These are phyloP conservation scores for Rhododendron henanense DNA, from an alignment of 148 eudicot genomes.

Conservation along the genomic window DNA sequence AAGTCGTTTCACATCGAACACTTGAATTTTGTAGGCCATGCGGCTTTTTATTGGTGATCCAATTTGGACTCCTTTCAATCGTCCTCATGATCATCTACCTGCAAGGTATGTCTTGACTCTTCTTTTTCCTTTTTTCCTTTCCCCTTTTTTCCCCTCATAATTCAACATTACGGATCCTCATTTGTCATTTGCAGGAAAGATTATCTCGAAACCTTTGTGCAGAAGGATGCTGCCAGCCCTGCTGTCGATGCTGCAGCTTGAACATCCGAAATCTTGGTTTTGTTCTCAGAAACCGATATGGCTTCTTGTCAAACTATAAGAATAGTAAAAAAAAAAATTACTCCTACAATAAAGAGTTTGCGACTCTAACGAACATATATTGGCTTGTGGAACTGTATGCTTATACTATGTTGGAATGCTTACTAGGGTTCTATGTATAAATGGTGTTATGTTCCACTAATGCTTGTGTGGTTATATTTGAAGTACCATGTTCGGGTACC, in stretches of 20 bases:
- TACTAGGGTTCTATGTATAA: background rate
- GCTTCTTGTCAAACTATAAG: background rate
- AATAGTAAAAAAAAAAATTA: background rate
- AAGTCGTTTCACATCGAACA: background rate
- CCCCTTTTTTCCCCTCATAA: background rate
- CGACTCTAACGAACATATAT: background rate
- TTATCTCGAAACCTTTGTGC: constrained; percentile 50
- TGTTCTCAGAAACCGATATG: background rate
- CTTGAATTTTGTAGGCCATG: constrained; percentile 59
- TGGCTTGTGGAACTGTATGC: background rate
- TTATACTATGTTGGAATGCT: background rate
- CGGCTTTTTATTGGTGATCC: constrained; percentile 91
- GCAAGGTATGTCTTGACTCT: constrained; percentile 44
- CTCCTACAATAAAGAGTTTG: too few relatives aligned
- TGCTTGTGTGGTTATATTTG: background rate
- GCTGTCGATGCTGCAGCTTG: constrained; percentile 43
- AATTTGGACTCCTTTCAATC: constrained; percentile 81
- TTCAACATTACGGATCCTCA: background rate
- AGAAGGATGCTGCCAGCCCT: constrained; percentile 35
- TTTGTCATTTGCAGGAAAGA: constrained; percentile 45
- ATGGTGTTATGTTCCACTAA: background rate
- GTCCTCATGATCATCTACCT: constrained; percentile 75
- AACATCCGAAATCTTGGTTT: background rate
- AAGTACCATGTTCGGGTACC: background rate
- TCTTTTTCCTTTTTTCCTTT: background rate